Base-by-base conservation (phyloP, 2,329 filamentous ascomycete genomes). In the Ophiostoma tasmaniense region DNA sequence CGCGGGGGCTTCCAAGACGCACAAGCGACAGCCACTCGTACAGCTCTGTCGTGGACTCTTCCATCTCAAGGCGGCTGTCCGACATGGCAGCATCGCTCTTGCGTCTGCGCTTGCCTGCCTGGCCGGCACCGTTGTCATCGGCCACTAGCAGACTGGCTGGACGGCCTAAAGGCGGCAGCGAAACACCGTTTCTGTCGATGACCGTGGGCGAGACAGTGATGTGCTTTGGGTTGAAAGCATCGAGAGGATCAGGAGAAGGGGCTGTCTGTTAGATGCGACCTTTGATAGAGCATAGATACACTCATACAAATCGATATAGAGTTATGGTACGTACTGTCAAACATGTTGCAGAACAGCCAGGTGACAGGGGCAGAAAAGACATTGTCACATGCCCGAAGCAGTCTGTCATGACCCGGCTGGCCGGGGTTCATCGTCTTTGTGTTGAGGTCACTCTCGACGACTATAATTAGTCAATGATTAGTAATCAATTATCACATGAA, bases 11-110 rank as follows among this genome's bases (percentile, higher is more conserved):
- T 11, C 81, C 79, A 0, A 93, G 81, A 13, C 84, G 82, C 5
- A 89, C 76, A n/a, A 96, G 78, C 8, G 88, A 88, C 0, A 94
- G 75, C 88, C 90, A 95, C 78, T 95, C 91, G 72, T 93, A 87
- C 14, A 89, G 75, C 22, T 89, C 87, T 0, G 84, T 81, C 1
- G 85, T 84, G 71, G 83, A 83, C 28, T 92, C 87, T 70, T 90
- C 87, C 45, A 91, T 80, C 8, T 85, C 83, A 59, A 81, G 78
- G 66, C 79, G 77, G 64, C 81, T 61, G 28, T 39, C 42, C 35
- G 28, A 64, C 20, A 50, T 17, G 39, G 22, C 39, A 2, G 7
- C 25, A 10, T 50, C 25, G 11, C 25, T 28, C 10, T 80, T 79
- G 67, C 78, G 76, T 30, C 55, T 61, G 55, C 55, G 25, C 25